Evolutionary conservation across 768 basidiomycete species (phyloP), one percentile per base, ranked within the genome.

Genomic region (Rhizopogon vesiculosus): DNA sequence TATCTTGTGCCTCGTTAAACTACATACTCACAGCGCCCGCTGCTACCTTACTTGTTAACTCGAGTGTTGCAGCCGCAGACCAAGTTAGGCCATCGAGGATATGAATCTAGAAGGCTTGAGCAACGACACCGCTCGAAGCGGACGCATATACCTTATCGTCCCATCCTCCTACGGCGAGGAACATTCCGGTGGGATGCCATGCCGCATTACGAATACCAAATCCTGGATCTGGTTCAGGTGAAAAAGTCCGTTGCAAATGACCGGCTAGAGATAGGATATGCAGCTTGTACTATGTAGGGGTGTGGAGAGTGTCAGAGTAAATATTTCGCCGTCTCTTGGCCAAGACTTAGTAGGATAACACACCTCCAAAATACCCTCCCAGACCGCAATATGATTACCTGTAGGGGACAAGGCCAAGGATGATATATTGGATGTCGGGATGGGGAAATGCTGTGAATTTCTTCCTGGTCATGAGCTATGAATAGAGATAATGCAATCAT

Each of bases 131-230:
- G 33, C 33, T 45, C 52, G 25, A 53, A 45, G 44, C 4, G 12
- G 51, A 4, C 41, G 19, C 3, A 60, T 73, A 42, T 53, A 89
- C 92, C 72, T 88, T 91, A 62, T 94, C 92, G 70, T 95, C 93
- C 84, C 88, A 94, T 10, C 94, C 94, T 12, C 84, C 86, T 0
- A 94, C 77, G 2, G 86, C 89, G 8, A 97, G 73, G 66, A 89
- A 94, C 64, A 81, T 76, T 5, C 93, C 91, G 54, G 77, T 87
- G 3, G 93, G 94, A 70, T 94, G 91, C 94, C 94, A 98, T 18
- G 81, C 73, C 1, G 87, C 85, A 56, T 73, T 76, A 9, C 92
- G 81, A 42, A 97, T 84, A 6, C 94, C 94, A 54, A 94, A 81
- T 15, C 87, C 91, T 28, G 91, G 89, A 69, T 96, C 92, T 28